Percentiles rank a stretch among this genome's conserved stretches.
Conservation (phyloP, 2,329 filamentous ascomycete species). For the Fusarium bactridioides region DNA sequence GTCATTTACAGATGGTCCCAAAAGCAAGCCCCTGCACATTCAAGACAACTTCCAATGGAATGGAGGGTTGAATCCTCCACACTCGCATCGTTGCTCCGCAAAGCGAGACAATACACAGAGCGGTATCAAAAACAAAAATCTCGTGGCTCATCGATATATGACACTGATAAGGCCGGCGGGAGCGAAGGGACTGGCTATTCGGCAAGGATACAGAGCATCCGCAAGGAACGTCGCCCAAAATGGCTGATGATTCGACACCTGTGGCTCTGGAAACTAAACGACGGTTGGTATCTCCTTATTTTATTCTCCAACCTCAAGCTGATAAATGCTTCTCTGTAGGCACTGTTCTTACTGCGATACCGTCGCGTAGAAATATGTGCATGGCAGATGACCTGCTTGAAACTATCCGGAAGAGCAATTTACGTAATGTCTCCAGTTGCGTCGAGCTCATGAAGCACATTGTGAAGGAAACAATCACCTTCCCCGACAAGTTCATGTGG, state of each 20-base stretch:
- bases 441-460: background rate
- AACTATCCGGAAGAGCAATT: background rate
- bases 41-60: fast-evolving
- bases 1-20: background rate
- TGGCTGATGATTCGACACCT: background rate
- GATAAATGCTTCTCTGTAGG: too few species aligned
- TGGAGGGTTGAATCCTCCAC: background rate
- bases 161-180: too few species aligned
- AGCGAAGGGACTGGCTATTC: background rate
- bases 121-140: too few species aligned
- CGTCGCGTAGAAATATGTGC: fast-evolving
- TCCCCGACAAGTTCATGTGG: fast-evolving
- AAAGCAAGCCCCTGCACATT: fast-evolving
- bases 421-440: fast-evolving
- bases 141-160: too few species aligned
- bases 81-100: fast-evolving
- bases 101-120: too few species aligned
- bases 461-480: fast-evolving
- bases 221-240: background rate
- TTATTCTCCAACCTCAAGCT: too few species aligned
- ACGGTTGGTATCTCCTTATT: too few species aligned
- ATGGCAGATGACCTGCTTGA: background rate
- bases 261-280: background rate
- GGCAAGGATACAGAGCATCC: fast-evolving
- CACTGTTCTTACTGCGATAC: background rate